Evolutionary conservation across 2,329 filamentous ascomycete species (phyloP).

Genomic region (Cercospora sp.): DNA sequence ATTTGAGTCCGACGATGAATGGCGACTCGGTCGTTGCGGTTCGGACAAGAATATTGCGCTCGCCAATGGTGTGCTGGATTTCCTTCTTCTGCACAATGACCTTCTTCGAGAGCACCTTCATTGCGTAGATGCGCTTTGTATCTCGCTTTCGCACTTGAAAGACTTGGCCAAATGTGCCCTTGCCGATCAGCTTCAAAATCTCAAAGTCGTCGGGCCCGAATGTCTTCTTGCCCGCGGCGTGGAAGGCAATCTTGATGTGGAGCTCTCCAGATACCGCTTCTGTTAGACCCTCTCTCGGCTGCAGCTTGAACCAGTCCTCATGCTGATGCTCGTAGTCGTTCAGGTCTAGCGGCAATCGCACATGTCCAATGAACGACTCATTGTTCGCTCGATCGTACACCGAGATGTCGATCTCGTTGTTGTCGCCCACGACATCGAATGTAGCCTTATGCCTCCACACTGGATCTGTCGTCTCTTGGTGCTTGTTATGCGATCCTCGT

Average conservation of each 20-base stretch:
- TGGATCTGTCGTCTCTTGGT: constrained; percentile 73
- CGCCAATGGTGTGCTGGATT: constrained; percentile 93
- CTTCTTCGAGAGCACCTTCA: constrained; percentile 99
- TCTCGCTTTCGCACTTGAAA: constrained; percentile 98
- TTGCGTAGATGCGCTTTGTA: constrained; percentile 92
- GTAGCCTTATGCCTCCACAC: constrained; percentile 94
- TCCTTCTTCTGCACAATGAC: constrained; percentile 99
- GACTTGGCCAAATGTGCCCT: constrained; percentile 97
- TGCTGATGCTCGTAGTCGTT: constrained; percentile 69
- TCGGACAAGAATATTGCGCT: constrained; percentile 93
- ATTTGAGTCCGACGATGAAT: constrained; percentile 97
- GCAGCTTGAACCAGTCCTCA: constrained; percentile 81
- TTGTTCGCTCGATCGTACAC: constrained; percentile 85
- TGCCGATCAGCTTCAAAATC: constrained; percentile 93
- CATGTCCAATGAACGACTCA: constrained; percentile 89
- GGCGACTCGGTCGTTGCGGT: constrained; percentile 94
- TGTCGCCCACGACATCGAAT: constrained; percentile 91
- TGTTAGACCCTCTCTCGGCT: constrained; percentile 77
- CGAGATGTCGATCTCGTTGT: constrained; percentile 87
- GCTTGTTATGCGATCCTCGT: constrained; percentile 50
- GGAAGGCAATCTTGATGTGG: constrained; percentile 80
- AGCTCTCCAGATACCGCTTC: constrained; percentile 79
- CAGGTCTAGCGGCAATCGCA: constrained; percentile 73
- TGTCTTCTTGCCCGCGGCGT: constrained; percentile 83
- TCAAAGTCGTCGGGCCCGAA: constrained; percentile 95